Conservation (phyloP, 495 filamentous ascomycete genomes). For the Immersiella caudata region DNA sequence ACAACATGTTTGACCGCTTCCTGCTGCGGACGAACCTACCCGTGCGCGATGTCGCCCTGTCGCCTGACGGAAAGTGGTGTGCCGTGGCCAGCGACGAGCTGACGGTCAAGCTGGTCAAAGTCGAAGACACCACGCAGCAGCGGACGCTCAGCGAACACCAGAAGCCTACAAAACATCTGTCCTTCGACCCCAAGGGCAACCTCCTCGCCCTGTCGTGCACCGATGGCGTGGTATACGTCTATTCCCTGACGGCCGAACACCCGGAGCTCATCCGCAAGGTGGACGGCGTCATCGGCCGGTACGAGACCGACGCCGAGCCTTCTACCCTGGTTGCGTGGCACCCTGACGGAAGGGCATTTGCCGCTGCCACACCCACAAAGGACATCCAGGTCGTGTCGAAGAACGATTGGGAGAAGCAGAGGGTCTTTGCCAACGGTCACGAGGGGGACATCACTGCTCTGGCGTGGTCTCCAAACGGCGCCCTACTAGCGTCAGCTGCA, state of each 20-base stretch:
- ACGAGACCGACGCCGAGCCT: slow-evolving; percentile 77
- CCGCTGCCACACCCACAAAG: slow-evolving; percentile 76
- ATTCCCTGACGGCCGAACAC: slow-evolving; percentile 78
- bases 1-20: slow-evolving; percentile 76
- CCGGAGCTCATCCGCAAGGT: slow-evolving; percentile 79
- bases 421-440: slow-evolving; percentile 75
- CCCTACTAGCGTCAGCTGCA: slow-evolving; percentile 78
- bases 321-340: slow-evolving; percentile 85
- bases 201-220: slow-evolving; percentile 81
- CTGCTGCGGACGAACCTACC: slow-evolving; percentile 81
- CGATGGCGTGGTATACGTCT: slow-evolving; percentile 86
- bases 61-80: slow-evolving; percentile 81
- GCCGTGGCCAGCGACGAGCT: slow-evolving; percentile 97
- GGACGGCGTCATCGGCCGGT: slow-evolving; percentile 77
- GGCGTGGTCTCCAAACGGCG: slow-evolving; percentile 93
- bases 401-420: slow-evolving; percentile 84
- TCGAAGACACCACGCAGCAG: slow-evolving; percentile 72
- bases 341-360: slow-evolving; percentile 91
- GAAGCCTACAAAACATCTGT: slow-evolving; percentile 84
- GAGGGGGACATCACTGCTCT: slow-evolving; percentile 83
- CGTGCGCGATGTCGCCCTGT: slow-evolving; percentile 81
- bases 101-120: slow-evolving; percentile 82
- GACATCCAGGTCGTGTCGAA: slow-evolving; percentile 86
- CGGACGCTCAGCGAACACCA: slow-evolving; percentile 77
- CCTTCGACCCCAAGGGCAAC: slow-evolving; percentile 81